Evolutionary conservation across 2,329 filamentous ascomycete species (phyloP).

Genomic region (Fusarium oligoseptatum): DNA sequence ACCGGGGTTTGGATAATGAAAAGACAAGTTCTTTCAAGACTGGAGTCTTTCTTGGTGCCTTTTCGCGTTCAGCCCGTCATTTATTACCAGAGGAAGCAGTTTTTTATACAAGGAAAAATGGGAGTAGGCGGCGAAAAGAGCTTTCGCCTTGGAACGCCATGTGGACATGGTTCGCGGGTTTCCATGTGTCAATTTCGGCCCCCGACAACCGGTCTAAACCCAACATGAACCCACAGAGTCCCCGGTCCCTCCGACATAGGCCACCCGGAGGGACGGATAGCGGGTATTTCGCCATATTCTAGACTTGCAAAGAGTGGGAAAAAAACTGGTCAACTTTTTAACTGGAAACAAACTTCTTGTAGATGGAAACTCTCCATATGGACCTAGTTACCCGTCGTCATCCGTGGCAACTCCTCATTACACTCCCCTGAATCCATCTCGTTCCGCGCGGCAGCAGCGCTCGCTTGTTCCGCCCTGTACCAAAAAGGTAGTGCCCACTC

Average conservation of each 20-base stretch:
- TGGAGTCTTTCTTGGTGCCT: neutral
- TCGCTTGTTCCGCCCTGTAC: constrained; percentile 5
- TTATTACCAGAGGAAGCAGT: constrained; percentile 10
- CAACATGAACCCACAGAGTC: constrained; percentile 12
- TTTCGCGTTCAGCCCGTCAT: neutral
- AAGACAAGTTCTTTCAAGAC: neutral
- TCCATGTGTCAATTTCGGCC: constrained; percentile 18
- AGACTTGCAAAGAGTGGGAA: neutral
- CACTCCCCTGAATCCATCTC: neutral
- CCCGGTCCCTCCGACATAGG: constrained; percentile 12
- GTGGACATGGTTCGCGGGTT: constrained; percentile 8
- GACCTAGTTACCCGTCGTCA: neutral
- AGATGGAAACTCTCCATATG: neutral
- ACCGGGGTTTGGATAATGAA: neutral
- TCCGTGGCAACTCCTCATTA: neutral
- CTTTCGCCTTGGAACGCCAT: neutral
- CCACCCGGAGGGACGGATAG: constrained; percentile 16
- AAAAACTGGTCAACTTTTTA: constrained; percentile 10
- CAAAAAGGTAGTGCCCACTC: constrained; percentile 17
- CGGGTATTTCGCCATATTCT: constrained; percentile 23
- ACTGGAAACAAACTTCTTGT: neutral
- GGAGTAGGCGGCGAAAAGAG: neutral
- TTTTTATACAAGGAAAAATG: constrained; percentile 5
- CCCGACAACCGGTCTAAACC: constrained; percentile 35
- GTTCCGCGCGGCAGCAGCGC: neutral